Evolutionary conservation across 768 basidiomycete species (phyloP).

Genomic region (Suillus plorans): DNA sequence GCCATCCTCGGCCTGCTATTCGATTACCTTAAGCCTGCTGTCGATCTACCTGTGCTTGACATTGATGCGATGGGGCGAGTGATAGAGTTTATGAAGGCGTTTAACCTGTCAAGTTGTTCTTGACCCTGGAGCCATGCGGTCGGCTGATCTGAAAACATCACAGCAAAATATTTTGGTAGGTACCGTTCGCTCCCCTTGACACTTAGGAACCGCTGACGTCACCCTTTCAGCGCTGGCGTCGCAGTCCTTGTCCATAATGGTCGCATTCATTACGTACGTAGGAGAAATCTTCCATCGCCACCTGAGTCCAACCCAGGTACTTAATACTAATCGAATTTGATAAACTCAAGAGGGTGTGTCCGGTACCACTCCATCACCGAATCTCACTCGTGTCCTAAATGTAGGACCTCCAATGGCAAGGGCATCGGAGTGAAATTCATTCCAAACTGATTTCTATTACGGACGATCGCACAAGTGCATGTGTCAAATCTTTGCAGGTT

Average conservation of each 20-base stretch:
- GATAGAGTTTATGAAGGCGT: conserved; percentile 95
- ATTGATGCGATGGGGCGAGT: conserved; percentile 90
- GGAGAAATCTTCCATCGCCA: conserved; percentile 96
- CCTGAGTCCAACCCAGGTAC: conserved; percentile 87
- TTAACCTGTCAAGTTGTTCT: conserved; percentile 97
- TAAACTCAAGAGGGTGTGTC: conserved; percentile 90
- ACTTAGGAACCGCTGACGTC: conserved; percentile 15
- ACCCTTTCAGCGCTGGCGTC: conserved; percentile 75
- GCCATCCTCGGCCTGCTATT: no score
- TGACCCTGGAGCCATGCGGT: conserved; percentile 98
- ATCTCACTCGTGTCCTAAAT: neutral
- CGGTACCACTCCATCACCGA: neutral
- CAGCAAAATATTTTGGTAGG: conserved; percentile 93
- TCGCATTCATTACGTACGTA: conserved; percentile 91
- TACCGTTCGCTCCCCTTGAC: conserved; percentile 12
- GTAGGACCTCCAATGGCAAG: conserved; percentile 97
- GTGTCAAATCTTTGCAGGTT: conserved; percentile 79
- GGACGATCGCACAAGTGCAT: conserved; percentile 74
- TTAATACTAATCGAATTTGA: conserved; percentile 98
- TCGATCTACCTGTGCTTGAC: no score
- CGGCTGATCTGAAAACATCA: conserved; percentile 96
- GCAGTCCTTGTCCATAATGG: conserved; percentile 94
- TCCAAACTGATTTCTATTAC: conserved; percentile 96
- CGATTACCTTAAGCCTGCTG: no score
- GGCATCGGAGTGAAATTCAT: conserved; percentile 99